phyloP scores from a whole-genome alignment of 2,329 filamentous ascomycete species.

The Trichoderma pleuroti region DNA sequence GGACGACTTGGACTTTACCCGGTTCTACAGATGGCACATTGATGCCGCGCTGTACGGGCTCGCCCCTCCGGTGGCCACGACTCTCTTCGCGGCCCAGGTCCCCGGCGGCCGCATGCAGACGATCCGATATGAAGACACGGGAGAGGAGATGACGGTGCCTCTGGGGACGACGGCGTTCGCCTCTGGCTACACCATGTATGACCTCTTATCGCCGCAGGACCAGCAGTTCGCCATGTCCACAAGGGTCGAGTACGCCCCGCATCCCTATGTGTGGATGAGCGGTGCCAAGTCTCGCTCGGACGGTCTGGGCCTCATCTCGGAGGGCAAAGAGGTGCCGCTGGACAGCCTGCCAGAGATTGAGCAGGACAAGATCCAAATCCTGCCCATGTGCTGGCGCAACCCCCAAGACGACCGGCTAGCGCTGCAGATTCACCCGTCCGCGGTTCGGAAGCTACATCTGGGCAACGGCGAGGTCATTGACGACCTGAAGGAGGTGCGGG shows the following conservation, averaged over 20 bases:
- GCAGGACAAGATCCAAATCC: conserved; percentile 61
- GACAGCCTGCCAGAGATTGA: conserved; percentile 63
- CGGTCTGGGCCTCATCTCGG: conserved; percentile 68
- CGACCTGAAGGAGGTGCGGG: conserved; percentile 61
- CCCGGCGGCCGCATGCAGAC: conserved; percentile 63
- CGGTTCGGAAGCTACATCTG: conserved; percentile 65
- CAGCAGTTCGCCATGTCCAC: conserved; percentile 65
- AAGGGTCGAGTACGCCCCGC: conserved; percentile 70
- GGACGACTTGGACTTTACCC: conserved; percentile 49
- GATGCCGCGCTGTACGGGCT: conserved; percentile 74
- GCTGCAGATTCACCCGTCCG: conserved; percentile 71
- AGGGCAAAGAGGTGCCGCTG: conserved; percentile 58
- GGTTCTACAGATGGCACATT: conserved; percentile 77
- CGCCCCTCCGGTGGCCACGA: conserved; percentile 70
- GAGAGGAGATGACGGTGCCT: conserved; percentile 63
- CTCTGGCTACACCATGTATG: conserved; percentile 67
- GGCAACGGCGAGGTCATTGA: conserved; percentile 65
- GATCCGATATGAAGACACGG: conserved; percentile 68
- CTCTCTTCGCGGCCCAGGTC: conserved; percentile 69
- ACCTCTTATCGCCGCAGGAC: conserved; percentile 61
- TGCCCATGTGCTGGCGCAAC: conserved; percentile 77
- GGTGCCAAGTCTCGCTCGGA: conserved; percentile 61
- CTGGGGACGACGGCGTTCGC: conserved; percentile 76
- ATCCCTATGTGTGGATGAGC: conserved; percentile 82
- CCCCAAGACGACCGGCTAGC: conserved; percentile 66